Evolutionary conservation across 2,329 filamentous ascomycete genomes (phyloP).

Genomic region (Ascocoryne sarcoides): DNA sequence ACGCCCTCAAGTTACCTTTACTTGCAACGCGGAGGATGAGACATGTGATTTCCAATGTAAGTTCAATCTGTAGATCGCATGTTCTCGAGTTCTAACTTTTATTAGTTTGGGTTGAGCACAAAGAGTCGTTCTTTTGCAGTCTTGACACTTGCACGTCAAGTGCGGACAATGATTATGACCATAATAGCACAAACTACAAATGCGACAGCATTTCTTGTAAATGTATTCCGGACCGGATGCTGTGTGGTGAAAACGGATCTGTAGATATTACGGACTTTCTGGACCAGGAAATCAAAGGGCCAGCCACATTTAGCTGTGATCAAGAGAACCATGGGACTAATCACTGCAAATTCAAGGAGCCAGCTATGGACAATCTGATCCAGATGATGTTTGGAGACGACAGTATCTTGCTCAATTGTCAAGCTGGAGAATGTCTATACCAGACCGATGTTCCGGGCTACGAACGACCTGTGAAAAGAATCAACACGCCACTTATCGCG

Average conservation of each 20-base stretch:
- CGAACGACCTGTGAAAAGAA: constrained; percentile 77
- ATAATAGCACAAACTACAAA: constrained; percentile 76
- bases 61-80: constrained; percentile 25
- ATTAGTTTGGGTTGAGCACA: constrained; percentile 84
- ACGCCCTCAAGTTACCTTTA: constrained; percentile 90
- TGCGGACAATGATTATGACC: constrained; percentile 56
- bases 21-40: constrained; percentile 64
- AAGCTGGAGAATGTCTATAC: constrained; percentile 86
- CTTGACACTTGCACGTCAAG: constrained; percentile 71
- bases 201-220: constrained; percentile 80
- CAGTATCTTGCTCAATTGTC: constrained; percentile 76
- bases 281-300: constrained; percentile 72
- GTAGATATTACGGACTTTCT: constrained; percentile 90
- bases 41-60: constrained; percentile 92
- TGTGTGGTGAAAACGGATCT: constrained; percentile 85
- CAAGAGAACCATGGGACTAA: constrained; percentile 54
- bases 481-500: constrained; percentile 94
- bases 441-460: constrained; percentile 91
- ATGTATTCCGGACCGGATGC: constrained; percentile 84
- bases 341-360: constrained; percentile 78
- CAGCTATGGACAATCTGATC: constrained; percentile 86
- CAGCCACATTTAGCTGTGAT: constrained; percentile 72
- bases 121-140: constrained; percentile 94
- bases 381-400: constrained; percentile 81
- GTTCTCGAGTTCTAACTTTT: constrained; percentile 6